phyloP scores from a whole-genome alignment of 208 protist species.

The Acanthamoeba royreba region DNA sequence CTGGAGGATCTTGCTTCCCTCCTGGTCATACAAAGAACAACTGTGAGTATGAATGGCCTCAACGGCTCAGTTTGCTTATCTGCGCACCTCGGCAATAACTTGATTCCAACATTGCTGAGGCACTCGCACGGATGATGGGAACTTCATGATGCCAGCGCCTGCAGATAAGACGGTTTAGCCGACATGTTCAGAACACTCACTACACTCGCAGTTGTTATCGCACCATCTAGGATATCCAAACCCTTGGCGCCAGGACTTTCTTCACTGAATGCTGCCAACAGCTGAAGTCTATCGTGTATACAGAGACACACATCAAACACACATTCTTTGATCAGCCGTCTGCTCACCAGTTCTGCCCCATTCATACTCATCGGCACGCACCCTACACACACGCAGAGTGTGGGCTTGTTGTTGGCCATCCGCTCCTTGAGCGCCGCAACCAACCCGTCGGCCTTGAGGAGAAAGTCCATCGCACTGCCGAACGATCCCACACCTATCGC shows the following conservation, averaged over 20 bases:
- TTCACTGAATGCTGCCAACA: slow-evolving; percentile 38
- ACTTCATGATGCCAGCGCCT: not conserved
- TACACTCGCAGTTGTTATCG: not conserved
- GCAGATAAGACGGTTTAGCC: not conserved
- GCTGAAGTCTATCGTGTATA: slow-evolving; percentile 1
- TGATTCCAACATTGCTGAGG: slow-evolving; percentile 60
- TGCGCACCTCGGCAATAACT: not conserved
- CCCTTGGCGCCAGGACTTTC: slow-evolving; percentile 36
- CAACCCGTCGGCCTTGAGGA: not conserved
- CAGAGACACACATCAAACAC: no score
- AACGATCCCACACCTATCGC: not conserved
- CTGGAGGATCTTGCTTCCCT: not conserved
- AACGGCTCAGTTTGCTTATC: no score
- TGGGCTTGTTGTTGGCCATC: slow-evolving; percentile 14
- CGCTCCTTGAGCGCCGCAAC: not conserved
- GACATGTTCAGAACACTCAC: not conserved
- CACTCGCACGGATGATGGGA: slow-evolving; percentile 34
- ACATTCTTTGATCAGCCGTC: no score
- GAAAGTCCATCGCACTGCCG: slow-evolving; percentile 8
- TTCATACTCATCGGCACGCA: no score
- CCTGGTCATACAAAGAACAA: not conserved
- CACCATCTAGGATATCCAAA: not conserved
- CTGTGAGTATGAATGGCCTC: not conserved
- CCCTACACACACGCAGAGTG: slow-evolving; percentile 55
- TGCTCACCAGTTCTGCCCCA: no score